phyloP scores from a whole-genome alignment of 2,329 filamentous ascomycete species.

The Beauveria australis region DNA sequence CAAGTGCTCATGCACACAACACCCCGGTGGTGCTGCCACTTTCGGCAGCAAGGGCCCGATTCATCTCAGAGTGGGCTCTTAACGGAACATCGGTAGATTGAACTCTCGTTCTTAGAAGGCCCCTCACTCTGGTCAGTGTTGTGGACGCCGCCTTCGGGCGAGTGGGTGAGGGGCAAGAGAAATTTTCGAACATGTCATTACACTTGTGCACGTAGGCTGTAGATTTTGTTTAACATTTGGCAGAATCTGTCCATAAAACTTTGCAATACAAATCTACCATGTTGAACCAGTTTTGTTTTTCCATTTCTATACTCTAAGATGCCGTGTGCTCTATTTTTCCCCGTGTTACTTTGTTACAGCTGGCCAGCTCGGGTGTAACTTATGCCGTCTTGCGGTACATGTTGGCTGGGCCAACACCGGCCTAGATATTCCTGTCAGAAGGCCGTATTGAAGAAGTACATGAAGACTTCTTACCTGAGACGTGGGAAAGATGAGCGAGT shows the following conservation, averaged over 20 bases:
- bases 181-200: slow-evolving; percentile 29
- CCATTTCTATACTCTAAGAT: slow-evolving; percentile 7
- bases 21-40: slow-evolving; percentile 64
- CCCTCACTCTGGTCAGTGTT: slow-evolving; percentile 19
- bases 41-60: slow-evolving; percentile 64
- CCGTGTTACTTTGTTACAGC: neutral
- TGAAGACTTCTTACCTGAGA: slow-evolving; percentile 58
- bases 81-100: slow-evolving; percentile 76
- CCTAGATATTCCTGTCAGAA: neutral
- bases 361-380: neutral
- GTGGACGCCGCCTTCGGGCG: slow-evolving; percentile 19
- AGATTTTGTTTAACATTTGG: neutral
- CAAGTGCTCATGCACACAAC: neutral
- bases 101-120: slow-evolving; percentile 32
- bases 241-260: neutral
- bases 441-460: neutral
- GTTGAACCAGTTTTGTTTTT: neutral
- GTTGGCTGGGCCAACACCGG: neutral
- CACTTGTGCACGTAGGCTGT: neutral
- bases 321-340: neutral
- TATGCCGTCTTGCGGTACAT: slow-evolving; percentile 7
- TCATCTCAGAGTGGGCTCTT: slow-evolving; percentile 62
- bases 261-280: neutral
- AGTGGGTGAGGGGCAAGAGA: slow-evolving; percentile 33
- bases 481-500: slow-evolving; percentile 78